A percentile compares a stretch with the other conserved stretches of the same genome.
phyloP scores from a whole-genome alignment of 768 basidiomycete species.

The Russula sp. region DNA sequence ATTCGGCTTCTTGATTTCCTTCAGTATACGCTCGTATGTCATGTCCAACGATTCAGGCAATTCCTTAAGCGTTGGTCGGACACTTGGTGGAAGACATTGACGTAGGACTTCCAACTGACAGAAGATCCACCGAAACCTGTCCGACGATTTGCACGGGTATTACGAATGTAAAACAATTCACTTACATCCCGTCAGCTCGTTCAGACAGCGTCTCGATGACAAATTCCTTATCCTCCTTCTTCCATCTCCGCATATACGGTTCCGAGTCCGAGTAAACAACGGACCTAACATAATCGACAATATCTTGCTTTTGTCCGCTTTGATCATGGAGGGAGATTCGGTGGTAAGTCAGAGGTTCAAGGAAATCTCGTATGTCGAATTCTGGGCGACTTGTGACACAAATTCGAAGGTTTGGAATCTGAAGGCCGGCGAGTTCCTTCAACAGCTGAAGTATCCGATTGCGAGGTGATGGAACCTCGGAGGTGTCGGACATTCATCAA shows the following conservation, averaged over 20 bases:
- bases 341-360: neutral
- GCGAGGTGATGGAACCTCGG: neutral
- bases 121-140: neutral
- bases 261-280: neutral
- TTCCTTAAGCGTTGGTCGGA: neutral
- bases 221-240: neutral
- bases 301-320: conserved; percentile 1
- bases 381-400: conserved; percentile 9
- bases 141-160: neutral
- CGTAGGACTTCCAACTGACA: neutral
- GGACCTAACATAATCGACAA: neutral
- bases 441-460: neutral
- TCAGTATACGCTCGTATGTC: conserved; percentile 2
- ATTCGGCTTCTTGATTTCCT: neutral
- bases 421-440: neutral
- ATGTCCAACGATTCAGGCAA: neutral
- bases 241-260: neutral
- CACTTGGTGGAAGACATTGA: neutral
- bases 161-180: neutral
- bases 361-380: neutral
- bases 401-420: neutral
- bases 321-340: neutral
- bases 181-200: neutral
- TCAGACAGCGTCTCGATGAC: neutral
- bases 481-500: no score